Evolutionary conservation across 2,329 filamentous ascomycete genomes (phyloP), one percentile per base, ranked within the genome.

Genomic region (Metarhizium humberi): DNA sequence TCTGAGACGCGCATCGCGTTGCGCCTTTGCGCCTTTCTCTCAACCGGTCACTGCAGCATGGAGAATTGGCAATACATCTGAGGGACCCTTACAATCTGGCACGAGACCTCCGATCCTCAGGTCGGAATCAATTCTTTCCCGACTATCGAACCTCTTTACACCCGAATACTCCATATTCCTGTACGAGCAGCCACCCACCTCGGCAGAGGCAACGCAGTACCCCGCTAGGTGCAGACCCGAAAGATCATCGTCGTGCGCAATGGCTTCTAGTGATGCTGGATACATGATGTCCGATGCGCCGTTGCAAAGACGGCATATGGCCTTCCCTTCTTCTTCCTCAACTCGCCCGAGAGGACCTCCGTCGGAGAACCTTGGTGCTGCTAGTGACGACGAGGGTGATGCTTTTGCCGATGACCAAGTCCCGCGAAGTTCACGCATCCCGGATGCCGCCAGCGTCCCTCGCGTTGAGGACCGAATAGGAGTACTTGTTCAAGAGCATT

Each of bases 401-500:
- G 81, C 80, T 4, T 85, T 85, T 60, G 82, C 78, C 56, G 83
- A 86, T 63, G 82, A 86, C 63, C 81, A 85, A 66, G 74, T 85
- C 10, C 82, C 82, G 1, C 70, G 71, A 50, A 74, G 75, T 56
- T 69, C 77, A 57, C 73, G 80, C 57, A 67, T 75, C 25, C 69
- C 73, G 49, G 74, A 81, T 55, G 65, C 72, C 29, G 66, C 73
- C 57, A 78, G 75, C 52, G 80, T 94, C 36, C 84, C 87, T 6
- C 80, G 82, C 56, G 88, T 92, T 6, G 85, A 90, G 59, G 90
- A 95, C 70, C 80, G 80, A 56, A 86, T 90, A 51, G 89, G 87
- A 58, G 78, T 89, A 60, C 81, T 86, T 54, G 81, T 92, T 30
- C 87, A 90, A 66, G 78, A 86, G 55, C 82, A 86, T 56, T 94